Evolutionary conservation across 2,329 filamentous ascomycete genomes (phyloP).

Genomic region (Aspergillus ochraceus): DNA sequence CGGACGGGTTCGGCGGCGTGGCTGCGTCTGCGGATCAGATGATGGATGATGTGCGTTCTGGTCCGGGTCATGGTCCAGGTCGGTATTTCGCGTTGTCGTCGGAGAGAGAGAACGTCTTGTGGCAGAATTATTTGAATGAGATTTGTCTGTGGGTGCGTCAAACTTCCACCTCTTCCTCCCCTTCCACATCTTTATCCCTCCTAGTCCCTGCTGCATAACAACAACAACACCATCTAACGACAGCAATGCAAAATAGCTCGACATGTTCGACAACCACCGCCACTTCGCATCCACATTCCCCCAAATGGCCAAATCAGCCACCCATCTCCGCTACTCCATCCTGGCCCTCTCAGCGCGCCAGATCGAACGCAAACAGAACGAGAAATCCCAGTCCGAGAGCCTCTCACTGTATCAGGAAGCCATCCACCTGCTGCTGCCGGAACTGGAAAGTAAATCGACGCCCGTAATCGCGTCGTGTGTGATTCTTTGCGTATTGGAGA

Average conservation of each 20-base stretch:
- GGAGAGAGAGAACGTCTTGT: slow-evolving; percentile 31
- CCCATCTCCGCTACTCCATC: slow-evolving; percentile 51
- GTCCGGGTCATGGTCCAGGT: slow-evolving; percentile 13
- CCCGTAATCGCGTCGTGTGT: slow-evolving; percentile 55
- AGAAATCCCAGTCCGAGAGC: slow-evolving; percentile 44
- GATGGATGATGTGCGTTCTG: background rate
- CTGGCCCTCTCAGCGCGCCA: slow-evolving; percentile 55
- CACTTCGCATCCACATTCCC: slow-evolving; percentile 53
- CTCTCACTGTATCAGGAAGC: slow-evolving; percentile 53
- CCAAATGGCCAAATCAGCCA: slow-evolving; percentile 46
- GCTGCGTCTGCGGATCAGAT: slow-evolving; percentile 4
- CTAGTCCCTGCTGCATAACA: background rate
- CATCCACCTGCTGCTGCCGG: slow-evolving; percentile 50
- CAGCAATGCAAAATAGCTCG: slow-evolving; percentile 36
- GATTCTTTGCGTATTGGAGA: slow-evolving; percentile 55
- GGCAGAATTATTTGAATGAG: slow-evolving; percentile 34
- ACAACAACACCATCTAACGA: background rate
- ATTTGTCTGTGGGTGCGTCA: slow-evolving; percentile 29
- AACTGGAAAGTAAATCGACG: slow-evolving; percentile 48
- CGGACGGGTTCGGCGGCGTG: slow-evolving; percentile 9
- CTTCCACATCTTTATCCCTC: background rate
- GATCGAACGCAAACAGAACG: slow-evolving; percentile 47
- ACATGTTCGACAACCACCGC: slow-evolving; percentile 54
- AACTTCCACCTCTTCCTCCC: background rate
- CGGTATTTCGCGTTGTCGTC: slow-evolving; percentile 28